Evolutionary conservation across 805 yeast species (phyloP), one percentile per base, ranked within the genome.

Genomic region (Maudiozyma turicensis): DNA sequence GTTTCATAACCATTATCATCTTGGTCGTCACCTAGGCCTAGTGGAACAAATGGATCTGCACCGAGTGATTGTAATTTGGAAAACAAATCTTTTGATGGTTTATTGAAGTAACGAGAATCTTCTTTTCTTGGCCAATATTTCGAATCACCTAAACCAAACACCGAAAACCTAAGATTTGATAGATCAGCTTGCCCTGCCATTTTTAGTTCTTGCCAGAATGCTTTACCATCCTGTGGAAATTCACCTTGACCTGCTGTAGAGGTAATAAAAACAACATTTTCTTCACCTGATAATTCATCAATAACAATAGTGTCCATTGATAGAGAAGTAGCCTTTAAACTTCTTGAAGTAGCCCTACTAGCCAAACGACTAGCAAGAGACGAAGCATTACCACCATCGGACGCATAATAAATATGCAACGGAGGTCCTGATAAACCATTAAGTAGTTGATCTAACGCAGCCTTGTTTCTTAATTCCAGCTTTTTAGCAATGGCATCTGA

Each of bases 211-310:
- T 75, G 79, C 93, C 95, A 84, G 58, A 91, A 83, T 46, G 76
- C 75, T 56, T 76, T 74, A 9, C 87, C 84, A 60, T 88, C 89
- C 49, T 85, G 71, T 0, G 99, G 98, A 37, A 91, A 70, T 54
- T 86, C 96, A 45, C 99, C 99, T 66, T 91, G 97, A 14, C 98
- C 98, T 1, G 95, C 86, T 0, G 99, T 91, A 1, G 96, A 82
- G 59, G 95, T 85, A 6, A 91, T 61, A 1, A 91, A 72, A 2
- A 90, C 81, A 45, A 89, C 76, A 81, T 69, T 55, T 67, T 72
- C 65, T 72, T 80, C 58, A 39, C 75, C 72, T 26, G 84, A 77
- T 52, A 89, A 72, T 54, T 86, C 95, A 57, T 85, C 95, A 37
- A 82, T 59, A 52, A 82, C 80, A 55, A 80, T 78, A 39, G 79